A percentile compares a stretch with the other conserved stretches of the same genome.
phyloP scores from a whole-genome alignment of 148 eudicot genomes.

The Vaccinium darrowii region DNA sequence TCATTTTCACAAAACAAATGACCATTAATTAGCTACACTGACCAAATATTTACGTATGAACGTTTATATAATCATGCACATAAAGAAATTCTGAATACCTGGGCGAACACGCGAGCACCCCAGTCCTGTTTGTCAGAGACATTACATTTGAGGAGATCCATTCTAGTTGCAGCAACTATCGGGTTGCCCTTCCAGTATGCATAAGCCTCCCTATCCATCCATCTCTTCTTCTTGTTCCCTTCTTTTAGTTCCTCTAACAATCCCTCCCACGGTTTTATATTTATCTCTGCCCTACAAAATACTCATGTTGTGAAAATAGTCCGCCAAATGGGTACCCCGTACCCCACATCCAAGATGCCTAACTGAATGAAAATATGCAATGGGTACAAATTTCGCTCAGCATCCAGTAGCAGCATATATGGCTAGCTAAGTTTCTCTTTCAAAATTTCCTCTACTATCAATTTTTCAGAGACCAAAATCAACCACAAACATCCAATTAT shows the following conservation, averaged over 20 bases:
- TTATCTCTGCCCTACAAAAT: slow-evolving; percentile 30
- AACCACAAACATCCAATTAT: neutral
- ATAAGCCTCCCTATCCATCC: slow-evolving; percentile 66
- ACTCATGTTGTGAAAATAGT: neutral
- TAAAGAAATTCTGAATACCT: slow-evolving; percentile 35
- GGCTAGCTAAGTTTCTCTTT: too few species aligned
- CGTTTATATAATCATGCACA: neutral
- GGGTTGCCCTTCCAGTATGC: slow-evolving; percentile 95
- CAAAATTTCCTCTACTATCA: neutral
- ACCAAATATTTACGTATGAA: neutral
- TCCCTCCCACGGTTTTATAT: slow-evolving; percentile 69
- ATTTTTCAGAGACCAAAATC: neutral
- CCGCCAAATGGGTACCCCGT: neutral
- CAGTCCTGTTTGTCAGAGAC: slow-evolving; percentile 66
- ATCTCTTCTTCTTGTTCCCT: slow-evolving; percentile 53
- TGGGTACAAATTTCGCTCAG: neutral
- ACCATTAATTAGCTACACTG: neutral
- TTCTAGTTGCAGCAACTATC: slow-evolving; percentile 51
- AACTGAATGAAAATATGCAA: neutral
- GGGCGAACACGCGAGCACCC: slow-evolving; percentile 63
- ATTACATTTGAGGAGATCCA: slow-evolving; percentile 77
- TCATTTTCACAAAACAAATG: neutral
- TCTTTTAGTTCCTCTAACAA: slow-evolving; percentile 56
- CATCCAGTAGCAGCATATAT: neutral
- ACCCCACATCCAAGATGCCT: neutral